A percentile compares a stretch with the other conserved stretches of the same genome.
These are phyloP conservation scores for Lactifluus subvellereus DNA, from an alignment of 768 basidiomycete species.

Conservation along the genomic window DNA sequence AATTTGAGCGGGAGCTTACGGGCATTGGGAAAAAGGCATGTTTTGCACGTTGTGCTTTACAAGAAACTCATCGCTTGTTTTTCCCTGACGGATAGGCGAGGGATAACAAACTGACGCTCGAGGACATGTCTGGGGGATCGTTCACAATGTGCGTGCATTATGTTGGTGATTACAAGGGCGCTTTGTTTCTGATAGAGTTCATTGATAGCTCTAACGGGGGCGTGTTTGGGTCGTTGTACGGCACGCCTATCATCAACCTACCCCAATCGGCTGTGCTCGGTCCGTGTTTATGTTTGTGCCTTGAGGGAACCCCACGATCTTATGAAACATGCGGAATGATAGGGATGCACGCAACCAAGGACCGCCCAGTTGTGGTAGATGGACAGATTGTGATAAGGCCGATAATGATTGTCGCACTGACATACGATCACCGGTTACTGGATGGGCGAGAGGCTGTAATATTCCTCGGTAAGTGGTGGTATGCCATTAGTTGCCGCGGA, in stretches of 20 bases:
- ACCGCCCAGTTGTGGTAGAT: conserved; percentile 82
- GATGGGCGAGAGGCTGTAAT: conserved; percentile 96
- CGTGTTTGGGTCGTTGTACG: conserved; percentile 94
- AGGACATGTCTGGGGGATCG: conserved; percentile 98
- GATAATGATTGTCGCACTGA: conserved; percentile 91
- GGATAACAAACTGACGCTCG: conserved; percentile 90
- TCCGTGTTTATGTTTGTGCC: conserved; percentile 29
- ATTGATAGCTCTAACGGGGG: conserved; percentile 86
- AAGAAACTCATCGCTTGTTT: conserved; percentile 9
- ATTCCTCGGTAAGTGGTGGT: conserved; percentile 75
- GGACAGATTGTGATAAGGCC: conserved; percentile 96
- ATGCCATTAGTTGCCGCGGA: background rate
- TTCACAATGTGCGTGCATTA: conserved; percentile 81
- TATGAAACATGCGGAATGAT: conserved; percentile 1
- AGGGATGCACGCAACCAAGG: conserved; percentile 96
- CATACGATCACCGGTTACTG: conserved; percentile 92
- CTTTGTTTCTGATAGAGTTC: conserved; percentile 13
- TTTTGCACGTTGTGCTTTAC: conserved; percentile 4
- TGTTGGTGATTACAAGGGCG: background rate
- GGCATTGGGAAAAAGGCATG: conserved; percentile 79
- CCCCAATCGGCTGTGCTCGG: conserved; percentile 93
- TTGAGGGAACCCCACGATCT: conserved; percentile 14
- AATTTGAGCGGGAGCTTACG: conserved; percentile 91
- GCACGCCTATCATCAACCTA: conserved; percentile 98
- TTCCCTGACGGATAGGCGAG: conserved; percentile 48